A percentile compares a stretch with the other conserved stretches of the same genome.
Conservation (phyloP, 805 yeast species). For the Candida qinlingensis region DNA sequence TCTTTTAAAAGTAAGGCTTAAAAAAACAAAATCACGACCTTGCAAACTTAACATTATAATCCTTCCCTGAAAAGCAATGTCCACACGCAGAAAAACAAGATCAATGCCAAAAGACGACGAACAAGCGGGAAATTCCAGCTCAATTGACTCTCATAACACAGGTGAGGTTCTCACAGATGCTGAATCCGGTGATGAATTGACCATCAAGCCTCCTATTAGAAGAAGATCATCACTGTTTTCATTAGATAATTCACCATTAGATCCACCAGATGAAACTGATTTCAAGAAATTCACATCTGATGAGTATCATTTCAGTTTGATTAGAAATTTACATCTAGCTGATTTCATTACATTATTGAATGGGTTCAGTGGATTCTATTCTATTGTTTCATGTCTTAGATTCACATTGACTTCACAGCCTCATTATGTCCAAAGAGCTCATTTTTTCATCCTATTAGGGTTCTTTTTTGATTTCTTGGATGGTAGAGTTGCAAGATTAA, state of each 20-base stretch:
- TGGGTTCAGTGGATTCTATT: slow-evolving; percentile 90
- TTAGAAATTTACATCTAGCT: slow-evolving; percentile 88
- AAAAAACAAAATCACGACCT: neutral
- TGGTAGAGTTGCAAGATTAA: slow-evolving; percentile 92
- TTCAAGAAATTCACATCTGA: slow-evolving; percentile 78
- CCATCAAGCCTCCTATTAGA: slow-evolving; percentile 16
- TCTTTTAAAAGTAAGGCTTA: too few species aligned
- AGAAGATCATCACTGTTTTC: slow-evolving; percentile 53
- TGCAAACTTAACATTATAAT: too few species aligned
- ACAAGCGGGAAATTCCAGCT: neutral
- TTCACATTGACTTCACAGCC: slow-evolving; percentile 65
- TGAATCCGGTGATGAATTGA: slow-evolving; percentile 17
- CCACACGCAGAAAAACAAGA: slow-evolving; percentile 5
- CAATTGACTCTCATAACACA: neutral
- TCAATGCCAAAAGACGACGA: slow-evolving; percentile 1
- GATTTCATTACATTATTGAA: slow-evolving; percentile 92
- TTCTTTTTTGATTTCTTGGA: slow-evolving; percentile 94
- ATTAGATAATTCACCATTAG: slow-evolving; percentile 43
- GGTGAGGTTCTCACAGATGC: slow-evolving; percentile 16
- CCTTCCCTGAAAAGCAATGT: too few species aligned
- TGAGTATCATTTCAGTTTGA: slow-evolving; percentile 77
- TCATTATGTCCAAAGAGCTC: slow-evolving; percentile 80
- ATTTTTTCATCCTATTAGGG: slow-evolving; percentile 84
- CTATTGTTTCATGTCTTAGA: slow-evolving; percentile 80
- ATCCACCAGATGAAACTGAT: slow-evolving; percentile 74